Base-by-base conservation (phyloP, 148 eudicot genomes). In the Vaccinium myrtillus region DNA sequence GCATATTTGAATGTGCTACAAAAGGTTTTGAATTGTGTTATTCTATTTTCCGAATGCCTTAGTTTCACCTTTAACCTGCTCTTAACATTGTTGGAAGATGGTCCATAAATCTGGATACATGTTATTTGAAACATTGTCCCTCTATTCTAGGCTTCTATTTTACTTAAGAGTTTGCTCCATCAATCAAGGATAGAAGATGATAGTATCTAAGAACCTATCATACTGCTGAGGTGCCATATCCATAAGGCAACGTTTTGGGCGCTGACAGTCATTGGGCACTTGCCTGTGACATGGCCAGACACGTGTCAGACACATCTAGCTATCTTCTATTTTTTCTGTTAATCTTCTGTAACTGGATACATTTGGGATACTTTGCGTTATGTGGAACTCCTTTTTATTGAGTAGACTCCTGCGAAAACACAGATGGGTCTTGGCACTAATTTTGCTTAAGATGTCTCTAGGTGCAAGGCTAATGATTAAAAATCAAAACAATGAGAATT, bases 1-100 rank as follows among this genome's bases (percentile, higher is more conserved):
- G 98, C 98, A 63, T 96, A 96, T 84, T 86, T 96, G 89, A 88
- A 84, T 78, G 97, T 94, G 84, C 95, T 96, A 85, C 88, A 90
- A 81, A 93, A 96, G 99, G 99, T 96, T 46, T 78, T 51, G 48
- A 84, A 69, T 65, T 83, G 50, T 16, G 70, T 83, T 67, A 63
- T 32, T 63, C 65, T 80, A n/a, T 53, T 30, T 49, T 49, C 11
- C 4, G 21, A 16, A 15, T 48, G 19, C 19, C 13, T 23, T 43
- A 48, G 56, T 59, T 51, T 82, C n/a, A 23, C 8, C 36, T 75
- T 14, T 75, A 16, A 11, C 11, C 46, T 18, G 48, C 65, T 77
- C 25, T 78, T 4, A 30, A 53, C 30, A 18, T 8, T 83, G 78
- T 70, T 71, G 19, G 6, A 78, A 59, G 56, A 23, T 76, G 11